Evolutionary conservation across 495 filamentous ascomycete genomes (phyloP).

Genomic region (Aspergillus nidulans): DNA sequence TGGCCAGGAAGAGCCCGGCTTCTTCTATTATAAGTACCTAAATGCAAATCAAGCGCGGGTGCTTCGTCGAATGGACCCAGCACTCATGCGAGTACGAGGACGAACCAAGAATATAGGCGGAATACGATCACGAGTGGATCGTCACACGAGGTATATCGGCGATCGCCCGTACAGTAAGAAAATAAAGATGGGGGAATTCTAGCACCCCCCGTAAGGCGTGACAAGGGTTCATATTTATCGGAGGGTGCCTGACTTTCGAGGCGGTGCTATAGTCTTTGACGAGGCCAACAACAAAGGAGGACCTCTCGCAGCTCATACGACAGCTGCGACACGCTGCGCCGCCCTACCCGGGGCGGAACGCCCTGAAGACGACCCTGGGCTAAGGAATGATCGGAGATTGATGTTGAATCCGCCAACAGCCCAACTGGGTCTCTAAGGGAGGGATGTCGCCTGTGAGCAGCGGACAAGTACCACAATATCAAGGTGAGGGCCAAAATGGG

Average conservation of each 20-base stretch:
- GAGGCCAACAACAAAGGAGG: background rate
- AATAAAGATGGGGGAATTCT: background rate
- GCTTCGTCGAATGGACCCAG: background rate
- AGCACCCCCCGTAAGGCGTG: background rate
- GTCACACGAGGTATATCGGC: conserved; percentile 3
- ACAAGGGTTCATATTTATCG: conserved; percentile 1
- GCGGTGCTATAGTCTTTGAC: conserved; percentile 7
- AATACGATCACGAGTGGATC: conserved; percentile 22
- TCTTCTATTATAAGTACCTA: background rate
- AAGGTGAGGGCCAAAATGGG: no score
- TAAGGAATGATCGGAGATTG: background rate
- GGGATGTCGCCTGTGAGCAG: background rate
- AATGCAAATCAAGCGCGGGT: background rate
- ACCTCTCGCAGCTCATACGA: background rate
- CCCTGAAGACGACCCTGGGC: background rate
- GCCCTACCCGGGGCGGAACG: background rate
- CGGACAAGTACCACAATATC: background rate
- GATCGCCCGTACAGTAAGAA: background rate
- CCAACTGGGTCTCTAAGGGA: background rate
- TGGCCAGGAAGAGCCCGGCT: background rate
- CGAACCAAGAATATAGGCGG: conserved; percentile 12
- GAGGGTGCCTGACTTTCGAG: conserved; percentile 3
- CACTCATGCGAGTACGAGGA: conserved; percentile 12
- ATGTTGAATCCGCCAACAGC: background rate
- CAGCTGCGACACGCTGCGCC: conserved; percentile 5